Evolutionary conservation across 495 filamentous ascomycete genomes (phyloP).

Genomic region (Penicillium soppii): DNA sequence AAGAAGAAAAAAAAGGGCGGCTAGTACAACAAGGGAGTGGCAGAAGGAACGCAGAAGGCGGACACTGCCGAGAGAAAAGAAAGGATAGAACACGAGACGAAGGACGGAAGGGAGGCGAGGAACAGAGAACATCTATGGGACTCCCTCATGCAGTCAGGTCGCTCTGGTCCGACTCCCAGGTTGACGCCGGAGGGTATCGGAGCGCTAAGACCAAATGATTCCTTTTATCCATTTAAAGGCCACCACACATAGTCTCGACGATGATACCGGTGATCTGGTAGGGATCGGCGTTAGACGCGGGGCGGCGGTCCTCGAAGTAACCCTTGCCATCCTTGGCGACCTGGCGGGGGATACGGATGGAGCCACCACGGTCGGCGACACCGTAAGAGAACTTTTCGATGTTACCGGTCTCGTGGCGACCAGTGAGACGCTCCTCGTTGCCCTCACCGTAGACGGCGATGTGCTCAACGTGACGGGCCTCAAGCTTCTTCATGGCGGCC

Average conservation of each 20-base stretch:
- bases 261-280: conserved; percentile 96
- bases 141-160: conserved; percentile 42
- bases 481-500: conserved; percentile 82
- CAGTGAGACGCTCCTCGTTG: conserved; percentile 89
- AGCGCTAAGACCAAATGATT: conserved; percentile 45
- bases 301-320: conserved; percentile 97
- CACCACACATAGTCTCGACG: conserved; percentile 68
- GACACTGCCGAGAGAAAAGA: conserved; percentile 22
- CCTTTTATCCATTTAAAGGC: conserved; percentile 35
- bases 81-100: conserved; percentile 11
- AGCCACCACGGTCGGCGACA: conserved; percentile 93
- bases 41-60: conserved; percentile 26
- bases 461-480: conserved; percentile 87
- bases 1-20: conserved; percentile 23
- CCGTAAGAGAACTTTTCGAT: conserved; percentile 96
- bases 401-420: conserved; percentile 88
- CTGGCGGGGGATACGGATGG: conserved; percentile 89
- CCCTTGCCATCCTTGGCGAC: conserved; percentile 91
- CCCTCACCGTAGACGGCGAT: conserved; percentile 97
- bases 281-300: conserved; percentile 92
- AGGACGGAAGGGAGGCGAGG: conserved; percentile 5
- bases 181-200: conserved; percentile 51
- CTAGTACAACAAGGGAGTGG: conserved; percentile 27
- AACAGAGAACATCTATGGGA: conserved; percentile 32
- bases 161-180: conserved; percentile 40